Percentiles rank a stretch among this genome's conserved stretches.
Evolutionary conservation across 2,329 filamentous ascomycete genomes (phyloP).

Genomic region (Hypoxylon rubiginosum): DNA sequence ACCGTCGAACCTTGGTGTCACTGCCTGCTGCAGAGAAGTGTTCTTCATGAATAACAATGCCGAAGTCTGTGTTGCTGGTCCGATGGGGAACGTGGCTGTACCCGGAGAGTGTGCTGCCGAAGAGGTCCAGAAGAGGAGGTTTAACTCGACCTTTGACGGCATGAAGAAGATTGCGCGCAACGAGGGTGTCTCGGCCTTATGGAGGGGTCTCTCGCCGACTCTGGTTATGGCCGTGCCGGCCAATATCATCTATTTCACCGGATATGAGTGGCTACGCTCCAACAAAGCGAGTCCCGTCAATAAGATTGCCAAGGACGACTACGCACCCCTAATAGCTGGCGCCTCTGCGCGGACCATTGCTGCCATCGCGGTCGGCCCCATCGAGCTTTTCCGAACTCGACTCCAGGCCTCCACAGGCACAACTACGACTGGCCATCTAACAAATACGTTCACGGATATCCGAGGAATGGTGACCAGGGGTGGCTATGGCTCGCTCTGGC

Average conservation of each 20-base stretch:
- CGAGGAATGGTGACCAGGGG: slow-evolving; percentile 81
- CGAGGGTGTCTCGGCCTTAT: slow-evolving; percentile 87
- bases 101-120: slow-evolving; percentile 84
- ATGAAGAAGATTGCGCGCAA: slow-evolving; percentile 94
- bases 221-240: slow-evolving; percentile 93
- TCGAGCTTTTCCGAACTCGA: slow-evolving; percentile 93
- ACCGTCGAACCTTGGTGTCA: slow-evolving; percentile 86
- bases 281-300: slow-evolving; percentile 80
- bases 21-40: slow-evolving; percentile 94
- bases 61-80: slow-evolving; percentile 82
- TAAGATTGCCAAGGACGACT: slow-evolving; percentile 73
- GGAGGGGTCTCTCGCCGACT: slow-evolving; percentile 94
- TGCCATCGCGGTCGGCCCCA: slow-evolving; percentile 85
- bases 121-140: slow-evolving; percentile 84
- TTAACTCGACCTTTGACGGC: slow-evolving; percentile 92
- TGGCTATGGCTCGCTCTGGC: slow-evolving; percentile 88
- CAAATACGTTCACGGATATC: slow-evolving; percentile 81
- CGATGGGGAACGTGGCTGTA: slow-evolving; percentile 61
- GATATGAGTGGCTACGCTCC: slow-evolving; percentile 93
- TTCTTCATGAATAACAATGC: slow-evolving; percentile 93
- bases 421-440: slow-evolving; percentile 76
- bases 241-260: slow-evolving; percentile 99
- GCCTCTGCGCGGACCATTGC: slow-evolving; percentile 82
- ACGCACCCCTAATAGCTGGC: slow-evolving; percentile 85
- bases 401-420: slow-evolving; percentile 81